Conservation (phyloP, 805 yeast species). For the Cyberlindnera americana region DNA sequence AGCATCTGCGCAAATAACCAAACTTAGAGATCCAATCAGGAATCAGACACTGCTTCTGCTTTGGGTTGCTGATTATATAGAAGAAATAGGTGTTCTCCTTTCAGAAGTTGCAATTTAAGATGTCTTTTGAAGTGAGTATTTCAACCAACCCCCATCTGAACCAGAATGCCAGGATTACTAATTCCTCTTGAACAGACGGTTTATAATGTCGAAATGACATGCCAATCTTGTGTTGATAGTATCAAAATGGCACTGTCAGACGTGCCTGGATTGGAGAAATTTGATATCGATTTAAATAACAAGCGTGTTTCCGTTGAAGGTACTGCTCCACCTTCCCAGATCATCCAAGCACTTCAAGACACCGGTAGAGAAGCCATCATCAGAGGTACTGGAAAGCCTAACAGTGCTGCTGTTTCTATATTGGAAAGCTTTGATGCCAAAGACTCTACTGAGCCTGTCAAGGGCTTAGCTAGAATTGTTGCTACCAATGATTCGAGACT, state of each 20-base stretch:
- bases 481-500: slow-evolving; percentile 50
- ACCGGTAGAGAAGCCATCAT: slow-evolving; percentile 89
- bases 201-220: slow-evolving; percentile 83
- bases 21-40: slow-evolving; percentile 1
- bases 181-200: slow-evolving; percentile 39
- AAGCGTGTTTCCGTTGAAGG: slow-evolving; percentile 71
- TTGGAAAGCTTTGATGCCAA: slow-evolving; percentile 62
- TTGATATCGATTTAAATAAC: slow-evolving; percentile 53
- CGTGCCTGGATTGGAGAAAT: slow-evolving; percentile 46
- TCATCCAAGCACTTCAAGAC: slow-evolving; percentile 62
- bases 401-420: slow-evolving; percentile 89
- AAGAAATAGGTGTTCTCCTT: too few species aligned
- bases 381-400: slow-evolving; percentile 84
- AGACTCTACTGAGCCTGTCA: slow-evolving; percentile 50
- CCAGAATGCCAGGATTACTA: slow-evolving; percentile 12
- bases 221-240: slow-evolving; percentile 43
- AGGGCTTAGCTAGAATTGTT: slow-evolving; percentile 85
- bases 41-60: not conserved
- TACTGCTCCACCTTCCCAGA: slow-evolving; percentile 67
- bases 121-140: slow-evolving; percentile 22
- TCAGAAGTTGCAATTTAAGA: not conserved
- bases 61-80: too few species aligned
- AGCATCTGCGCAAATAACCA: not conserved
- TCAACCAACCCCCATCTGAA: not conserved
- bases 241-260: slow-evolving; percentile 42